phyloP scores from a whole-genome alignment of 345 rosid genomes.

The Jatropha curcas region DNA sequence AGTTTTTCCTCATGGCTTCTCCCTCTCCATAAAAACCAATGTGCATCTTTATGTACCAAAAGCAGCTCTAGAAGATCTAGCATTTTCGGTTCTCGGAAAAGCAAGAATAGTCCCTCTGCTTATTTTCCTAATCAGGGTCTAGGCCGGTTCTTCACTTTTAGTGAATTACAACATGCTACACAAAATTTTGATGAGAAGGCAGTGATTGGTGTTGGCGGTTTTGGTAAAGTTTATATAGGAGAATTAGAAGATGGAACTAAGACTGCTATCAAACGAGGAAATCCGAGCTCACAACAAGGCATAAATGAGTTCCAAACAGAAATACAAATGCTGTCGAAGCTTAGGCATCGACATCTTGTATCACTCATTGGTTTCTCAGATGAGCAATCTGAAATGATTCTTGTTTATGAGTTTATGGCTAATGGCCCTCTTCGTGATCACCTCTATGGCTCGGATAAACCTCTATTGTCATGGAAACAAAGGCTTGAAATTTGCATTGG shows the following conservation, averaged over 20 bases:
- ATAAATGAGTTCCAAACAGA: conserved; percentile 86
- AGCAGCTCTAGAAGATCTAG: conserved; percentile 54
- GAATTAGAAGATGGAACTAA: conserved; percentile 62
- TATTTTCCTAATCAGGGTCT: conserved; percentile 59
- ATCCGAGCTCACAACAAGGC: conserved; percentile 69
- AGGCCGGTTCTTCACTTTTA: conserved; percentile 58
- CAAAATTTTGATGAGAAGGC: conserved; percentile 70
- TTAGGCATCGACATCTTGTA: conserved; percentile 79
- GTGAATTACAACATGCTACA: conserved; percentile 64
- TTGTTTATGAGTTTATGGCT: conserved; percentile 85
- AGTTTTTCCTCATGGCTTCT: conserved; percentile 81
- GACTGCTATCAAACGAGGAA: conserved; percentile 73
- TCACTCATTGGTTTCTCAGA: conserved; percentile 81
- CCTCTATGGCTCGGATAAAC: conserved; percentile 55
- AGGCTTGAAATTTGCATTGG: conserved; percentile 81
- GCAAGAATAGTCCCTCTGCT: conserved; percentile 53
- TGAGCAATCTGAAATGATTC: conserved; percentile 76
- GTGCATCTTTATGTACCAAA: conserved; percentile 52
- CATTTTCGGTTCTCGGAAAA: conserved; percentile 56
- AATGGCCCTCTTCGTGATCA: conserved; percentile 86
- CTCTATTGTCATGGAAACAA: conserved; percentile 75
- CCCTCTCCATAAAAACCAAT: conserved; percentile 49
- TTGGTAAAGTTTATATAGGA: conserved; percentile 77
- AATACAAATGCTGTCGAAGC: conserved; percentile 81
- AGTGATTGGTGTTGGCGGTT: conserved; percentile 79